Evolutionary conservation across 2,329 filamentous ascomycete species (phyloP), one percentile per base, ranked within the genome.

Genomic region (Fusarium globosum): DNA sequence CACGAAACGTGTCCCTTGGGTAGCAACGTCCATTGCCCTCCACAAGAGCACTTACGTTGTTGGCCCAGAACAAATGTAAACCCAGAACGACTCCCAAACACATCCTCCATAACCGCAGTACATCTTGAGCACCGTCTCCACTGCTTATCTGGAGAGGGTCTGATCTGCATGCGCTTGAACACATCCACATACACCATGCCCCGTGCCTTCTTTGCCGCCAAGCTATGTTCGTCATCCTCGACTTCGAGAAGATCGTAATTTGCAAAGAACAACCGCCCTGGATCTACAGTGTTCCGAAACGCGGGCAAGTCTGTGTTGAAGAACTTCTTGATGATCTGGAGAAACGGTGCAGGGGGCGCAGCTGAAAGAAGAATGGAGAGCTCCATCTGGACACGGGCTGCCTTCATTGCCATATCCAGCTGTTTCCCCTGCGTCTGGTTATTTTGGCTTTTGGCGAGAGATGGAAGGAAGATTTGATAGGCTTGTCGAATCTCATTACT

Each of bases 221-320:
- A 78, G 9, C 87, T 88, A 23, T 84, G 83, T 20, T 82, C 81
- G 67, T 91, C 89, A 60, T 91, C 87, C 15, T 88, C 86, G 20
- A 94, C 84, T 10, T 92, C 92, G 16, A 96, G 85, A 79, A 93
- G 88, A 55, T 86, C 86, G 62, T 91, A 94, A 79, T 96, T 90
- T 55, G 89, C 89, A 81, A 94, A 93, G 82, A 93, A 93, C 55
- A 97, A 85, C 68, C 87, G 87, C 15, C 91, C 88, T 35, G 90
- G 87, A 73, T 96, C 90, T 16, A 91, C 86, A 61, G 88, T 85
- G 10, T 84, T 84, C 45, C 88, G 86, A 61, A 95, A 87, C 26
- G 86, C 84, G 1, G 85, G 85, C 35, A 94, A 82, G 51, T 90
- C 88, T 35, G 85, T 84, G 38, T 86, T 85, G 67, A 96, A 90